Evolutionary conservation across 2,329 filamentous ascomycete genomes (phyloP), one percentile per base, ranked within the genome.

Genomic region (Fusarium sp.): DNA sequence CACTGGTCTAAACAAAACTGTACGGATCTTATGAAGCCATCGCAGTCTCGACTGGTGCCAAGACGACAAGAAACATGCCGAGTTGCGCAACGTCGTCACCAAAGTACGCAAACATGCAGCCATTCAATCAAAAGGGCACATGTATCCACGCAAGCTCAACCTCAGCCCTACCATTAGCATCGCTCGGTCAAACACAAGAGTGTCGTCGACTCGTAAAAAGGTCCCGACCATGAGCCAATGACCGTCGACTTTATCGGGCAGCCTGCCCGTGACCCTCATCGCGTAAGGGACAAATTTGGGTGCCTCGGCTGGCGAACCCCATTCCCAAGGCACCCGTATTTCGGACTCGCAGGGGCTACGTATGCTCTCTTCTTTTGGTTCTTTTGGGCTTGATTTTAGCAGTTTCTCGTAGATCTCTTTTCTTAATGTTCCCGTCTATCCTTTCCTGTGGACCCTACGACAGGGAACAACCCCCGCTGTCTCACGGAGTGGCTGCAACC

Each of bases 271-370:
- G 71, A 61, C 75, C 64, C 66, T 67, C 64, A 29, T 64, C 33
- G 59, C 71, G 60, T 58, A 39, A 56, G 45, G 72, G 61, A 62
- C 61, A 72, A 63, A 69, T 67, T 73, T 72, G 59, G 69, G 56
- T 76, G 74, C 67, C 64, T 77, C 63, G n/a, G 50, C 39, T 64
- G 48, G 45, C 50, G 31, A 75, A 45, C 64, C 64, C 54, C 64
- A 67, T 71, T 70, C 71, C 58, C 77, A 80, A 81, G 80, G 80
- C 80, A 81, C 68, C 80, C 72, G 66, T 65, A 78, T 81, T 81
- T 59, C 65, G 62, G 24, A 48, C 48, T 64, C 57, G 61, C 64
- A 71, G 67, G 68, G 75, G 67, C 70, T 77, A 79, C 75, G 77
- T 79, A 73, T 66, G 76, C 77, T 50, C 66, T 72, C 52, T 62